A percentile compares a stretch with the other conserved stretches of the same genome.
phyloP scores from a whole-genome alignment of 257 asterid species.

The Fraxinus pennsylvanica region DNA sequence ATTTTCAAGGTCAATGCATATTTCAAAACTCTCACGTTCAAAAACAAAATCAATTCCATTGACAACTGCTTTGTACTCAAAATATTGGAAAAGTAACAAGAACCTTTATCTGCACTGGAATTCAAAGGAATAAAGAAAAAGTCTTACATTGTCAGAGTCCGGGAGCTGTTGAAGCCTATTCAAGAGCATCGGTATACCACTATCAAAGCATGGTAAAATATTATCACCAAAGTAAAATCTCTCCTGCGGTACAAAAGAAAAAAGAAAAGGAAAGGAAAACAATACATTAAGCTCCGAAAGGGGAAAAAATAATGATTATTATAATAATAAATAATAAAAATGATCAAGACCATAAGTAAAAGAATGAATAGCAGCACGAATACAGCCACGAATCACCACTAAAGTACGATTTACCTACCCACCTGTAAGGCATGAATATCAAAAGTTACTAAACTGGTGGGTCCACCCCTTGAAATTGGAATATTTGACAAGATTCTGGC shows the following conservation, averaged over 20 bases:
- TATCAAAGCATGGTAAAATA: slow-evolving; percentile 90
- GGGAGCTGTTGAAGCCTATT: slow-evolving; percentile 91
- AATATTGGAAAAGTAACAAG: background rate
- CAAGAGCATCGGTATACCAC: slow-evolving; percentile 90
- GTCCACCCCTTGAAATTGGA: slow-evolving; percentile 94
- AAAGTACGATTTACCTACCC: slow-evolving; percentile 16
- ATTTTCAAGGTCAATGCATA: background rate
- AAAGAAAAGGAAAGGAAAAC: background rate
- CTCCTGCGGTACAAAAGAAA: slow-evolving; percentile 51
- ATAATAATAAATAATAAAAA: too few species aligned
- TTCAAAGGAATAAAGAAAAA: slow-evolving; percentile 22
- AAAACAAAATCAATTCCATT: background rate
- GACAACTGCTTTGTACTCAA: slow-evolving; percentile 9
- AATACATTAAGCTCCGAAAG: slow-evolving; percentile 17
- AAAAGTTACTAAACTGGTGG: slow-evolving; percentile 84
- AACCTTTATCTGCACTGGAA: slow-evolving; percentile 1
- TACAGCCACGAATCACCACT: slow-evolving; percentile 14
- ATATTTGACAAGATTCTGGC: slow-evolving; percentile 92
- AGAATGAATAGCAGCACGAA: slow-evolving; percentile 14
- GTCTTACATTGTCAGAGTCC: slow-evolving; percentile 87
- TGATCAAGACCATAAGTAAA: background rate
- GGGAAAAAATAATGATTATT: background rate
- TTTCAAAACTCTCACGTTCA: background rate
- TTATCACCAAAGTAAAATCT: slow-evolving; percentile 97
- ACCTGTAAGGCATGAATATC: slow-evolving; percentile 99